These are phyloP conservation scores for Podaxis sp. DNA, from an alignment of 768 basidiomycete species.

Conservation along the genomic window DNA sequence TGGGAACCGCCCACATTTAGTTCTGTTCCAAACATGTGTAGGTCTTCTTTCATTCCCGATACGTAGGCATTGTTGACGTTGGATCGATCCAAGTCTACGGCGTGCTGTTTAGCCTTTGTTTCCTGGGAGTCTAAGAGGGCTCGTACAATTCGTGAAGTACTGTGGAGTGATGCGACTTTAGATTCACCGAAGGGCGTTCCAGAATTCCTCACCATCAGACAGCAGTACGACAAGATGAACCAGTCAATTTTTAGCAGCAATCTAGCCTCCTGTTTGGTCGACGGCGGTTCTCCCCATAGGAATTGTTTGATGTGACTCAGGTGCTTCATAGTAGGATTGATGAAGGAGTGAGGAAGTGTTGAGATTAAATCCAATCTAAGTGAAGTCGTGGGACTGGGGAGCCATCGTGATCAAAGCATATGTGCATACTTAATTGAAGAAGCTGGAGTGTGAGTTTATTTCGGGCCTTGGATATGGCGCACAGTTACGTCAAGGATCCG, in stretches of 20 bases:
- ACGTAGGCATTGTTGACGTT: slow-evolving; percentile 75
- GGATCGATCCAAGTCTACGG: slow-evolving; percentile 61
- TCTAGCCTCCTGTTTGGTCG: slow-evolving; percentile 41
- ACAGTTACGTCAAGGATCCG: too few relatives aligned
- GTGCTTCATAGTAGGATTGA: slow-evolving; percentile 20
- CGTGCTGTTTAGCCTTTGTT: neutral
- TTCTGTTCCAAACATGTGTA: slow-evolving; percentile 61
- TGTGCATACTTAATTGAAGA: neutral
- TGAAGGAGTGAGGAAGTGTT: neutral
- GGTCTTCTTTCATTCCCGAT: slow-evolving; percentile 76
- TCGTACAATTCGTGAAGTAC: slow-evolving; percentile 67
- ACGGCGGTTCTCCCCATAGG: slow-evolving; percentile 35
- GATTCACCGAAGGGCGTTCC: neutral
- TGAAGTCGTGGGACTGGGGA: slow-evolving; percentile 1
- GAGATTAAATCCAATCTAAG: neutral
- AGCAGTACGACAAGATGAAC: slow-evolving; percentile 71
- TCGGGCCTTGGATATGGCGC: too few relatives aligned
- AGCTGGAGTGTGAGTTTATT: neutral
- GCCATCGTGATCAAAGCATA: neutral
- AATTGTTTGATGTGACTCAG: slow-evolving; percentile 14
- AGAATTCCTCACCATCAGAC: slow-evolving; percentile 51
- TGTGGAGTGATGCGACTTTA: slow-evolving; percentile 22
- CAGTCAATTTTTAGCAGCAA: slow-evolving; percentile 62
- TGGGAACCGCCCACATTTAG: slow-evolving; percentile 44
- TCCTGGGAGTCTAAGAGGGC: neutral